Evolutionary conservation across 345 rosid species (phyloP), one percentile per base, ranked within the genome.

Genomic region (Pistacia vera): DNA sequence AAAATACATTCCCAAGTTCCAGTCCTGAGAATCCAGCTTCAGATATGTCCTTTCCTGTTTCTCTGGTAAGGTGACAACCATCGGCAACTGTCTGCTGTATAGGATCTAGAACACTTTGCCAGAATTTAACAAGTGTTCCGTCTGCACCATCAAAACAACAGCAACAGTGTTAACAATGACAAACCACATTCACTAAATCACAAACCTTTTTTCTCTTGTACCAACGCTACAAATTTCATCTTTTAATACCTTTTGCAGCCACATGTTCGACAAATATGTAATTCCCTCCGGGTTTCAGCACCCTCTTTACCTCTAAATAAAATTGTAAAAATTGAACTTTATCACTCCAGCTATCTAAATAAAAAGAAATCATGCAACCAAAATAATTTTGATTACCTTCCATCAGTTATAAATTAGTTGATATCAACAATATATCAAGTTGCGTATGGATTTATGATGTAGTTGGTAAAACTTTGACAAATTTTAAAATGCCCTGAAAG

Each of bases 201-300:
- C 25, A 33, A 11, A 3, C 10, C 54, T 8, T 2, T 20, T 17
- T 8, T 10, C 33, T 67, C 13, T 11, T 18, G 22, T 9, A 68
- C 20, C 13, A 22, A 56, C 44, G 18, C 51, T 9, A 3, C n/a
- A 64, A 70, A 52, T 8, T 59, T 71, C n/a, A 54, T 67, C 1
- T 67, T 54, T 41, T 56, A 2, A 14, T 84, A 93, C 97, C 97
- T 87, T 90, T 72, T 2, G 97, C 97, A 48, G 97, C 94, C 67
- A 93, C 95, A 77, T 95, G 97, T 82, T 95, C 98, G 57, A 95
- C 87, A 70, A 95, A 93, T 48, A 93, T 5, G 81, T 88, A 95
- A 66, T 73, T 38, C 73, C 95, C 97, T n/a, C 92, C 93, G 0
- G 97, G 97, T 83, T 83, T 95, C 49, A 95, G 82, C 81, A 91